Conservation (phyloP, 2,329 filamentous ascomycete species). For the Arachnomyces sp. region DNA sequence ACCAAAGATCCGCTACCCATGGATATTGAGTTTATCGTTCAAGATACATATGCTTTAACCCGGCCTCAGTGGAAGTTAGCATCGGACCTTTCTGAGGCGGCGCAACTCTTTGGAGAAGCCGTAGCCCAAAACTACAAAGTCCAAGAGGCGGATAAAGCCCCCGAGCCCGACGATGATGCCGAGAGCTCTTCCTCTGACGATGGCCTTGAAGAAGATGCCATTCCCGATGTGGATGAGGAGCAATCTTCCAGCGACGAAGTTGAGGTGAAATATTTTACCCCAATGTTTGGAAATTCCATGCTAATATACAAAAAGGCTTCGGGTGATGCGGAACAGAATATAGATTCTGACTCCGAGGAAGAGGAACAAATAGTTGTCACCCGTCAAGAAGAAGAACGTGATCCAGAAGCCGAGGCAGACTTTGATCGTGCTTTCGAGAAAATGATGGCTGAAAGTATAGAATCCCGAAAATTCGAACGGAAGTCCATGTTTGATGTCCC, state of each 20-base stretch:
- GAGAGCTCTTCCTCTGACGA: constrained; percentile 70
- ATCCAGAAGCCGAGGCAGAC: constrained; percentile 90
- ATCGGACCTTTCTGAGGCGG: constrained; percentile 72
- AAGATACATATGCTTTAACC: constrained; percentile 79
- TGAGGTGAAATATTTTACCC: constrained; percentile 24
- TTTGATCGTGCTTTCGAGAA: constrained; percentile 97
- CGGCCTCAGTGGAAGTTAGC: constrained; percentile 90
- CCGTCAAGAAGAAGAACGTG: constrained; percentile 78
- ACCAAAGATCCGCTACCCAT: constrained; percentile 86
- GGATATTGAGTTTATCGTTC: constrained; percentile 94
- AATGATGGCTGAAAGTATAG: constrained; percentile 95
- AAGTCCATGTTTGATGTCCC: constrained; percentile 95
- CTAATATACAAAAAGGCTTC: constrained; percentile 28
- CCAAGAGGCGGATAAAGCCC: constrained; percentile 60
- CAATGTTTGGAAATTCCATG: not conserved
- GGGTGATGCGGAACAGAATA: constrained; percentile 38
- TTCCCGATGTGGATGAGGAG: constrained; percentile 50
- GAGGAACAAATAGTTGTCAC: constrained; percentile 91
- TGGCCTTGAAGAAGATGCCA: constrained; percentile 56
- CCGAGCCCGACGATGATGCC: constrained; percentile 65
- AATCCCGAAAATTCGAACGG: constrained; percentile 91
- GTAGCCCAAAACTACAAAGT: constrained; percentile 83
- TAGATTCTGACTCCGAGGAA: constrained; percentile 59
- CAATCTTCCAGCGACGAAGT: constrained; percentile 44
- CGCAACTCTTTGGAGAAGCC: constrained; percentile 75